Evolutionary conservation across 805 yeast species (phyloP).

Genomic region (Candida wancherniae): DNA sequence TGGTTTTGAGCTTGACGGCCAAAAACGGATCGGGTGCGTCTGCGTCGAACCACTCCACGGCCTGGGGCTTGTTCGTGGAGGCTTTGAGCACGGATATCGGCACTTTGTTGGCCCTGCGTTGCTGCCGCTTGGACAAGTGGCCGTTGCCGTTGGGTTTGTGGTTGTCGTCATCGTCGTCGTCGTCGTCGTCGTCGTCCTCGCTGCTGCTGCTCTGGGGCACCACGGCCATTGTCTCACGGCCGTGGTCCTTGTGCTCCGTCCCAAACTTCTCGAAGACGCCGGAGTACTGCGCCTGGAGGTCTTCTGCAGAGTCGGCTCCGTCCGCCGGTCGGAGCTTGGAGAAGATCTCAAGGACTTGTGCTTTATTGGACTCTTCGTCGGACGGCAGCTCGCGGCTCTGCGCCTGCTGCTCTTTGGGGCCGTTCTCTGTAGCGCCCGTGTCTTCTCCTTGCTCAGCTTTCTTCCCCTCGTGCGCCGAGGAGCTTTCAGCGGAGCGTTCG

Average conservation of each 20-base stretch:
- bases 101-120: slow-evolving; percentile 49
- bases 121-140: slow-evolving; percentile 45
- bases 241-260: background rate
- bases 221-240: no score
- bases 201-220: no score
- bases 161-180: slow-evolving; percentile 10
- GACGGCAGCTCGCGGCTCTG: no score
- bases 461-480: background rate
- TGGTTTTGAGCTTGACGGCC: slow-evolving; percentile 57
- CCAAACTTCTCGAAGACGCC: slow-evolving; percentile 18
- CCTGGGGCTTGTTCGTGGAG: slow-evolving; percentile 55
- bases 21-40: slow-evolving; percentile 78
- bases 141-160: slow-evolving; percentile 7
- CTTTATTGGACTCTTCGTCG: background rate
- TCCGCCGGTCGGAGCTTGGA: slow-evolving; percentile 1
- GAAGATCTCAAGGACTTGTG: background rate
- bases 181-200: no score
- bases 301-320: background rate
- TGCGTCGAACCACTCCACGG: slow-evolving; percentile 82
- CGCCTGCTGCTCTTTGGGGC: background rate
- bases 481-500: background rate
- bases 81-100: slow-evolving; percentile 68
- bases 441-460: background rate
- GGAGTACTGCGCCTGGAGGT: slow-evolving; percentile 17
- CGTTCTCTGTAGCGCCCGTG: background rate